Conservation (phyloP, 73 alveolate genomes). For the Paramecium biaurelia region DNA sequence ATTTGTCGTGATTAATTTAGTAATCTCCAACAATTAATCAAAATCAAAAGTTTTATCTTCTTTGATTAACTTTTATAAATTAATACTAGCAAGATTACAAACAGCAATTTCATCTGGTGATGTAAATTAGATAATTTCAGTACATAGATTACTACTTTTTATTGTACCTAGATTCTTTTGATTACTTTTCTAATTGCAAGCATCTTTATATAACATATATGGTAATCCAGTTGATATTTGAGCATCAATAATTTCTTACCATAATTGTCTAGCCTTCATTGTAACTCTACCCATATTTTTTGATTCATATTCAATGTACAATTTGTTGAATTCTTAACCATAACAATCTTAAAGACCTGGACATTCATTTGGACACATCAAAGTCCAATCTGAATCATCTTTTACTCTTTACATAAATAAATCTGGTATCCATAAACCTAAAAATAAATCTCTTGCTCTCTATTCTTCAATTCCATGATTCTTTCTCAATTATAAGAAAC, state of each 20-base stretch:
- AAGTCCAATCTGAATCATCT: slow-evolving; percentile 92
- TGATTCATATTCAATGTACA: slow-evolving; percentile 78
- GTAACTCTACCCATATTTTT: slow-evolving; percentile 83
- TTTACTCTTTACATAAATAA: slow-evolving; percentile 94
- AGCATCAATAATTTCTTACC: slow-evolving; percentile 90
- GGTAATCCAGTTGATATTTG: slow-evolving; percentile 96
- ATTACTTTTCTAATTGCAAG: slow-evolving; percentile 87
- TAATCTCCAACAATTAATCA: slow-evolving; percentile 82
- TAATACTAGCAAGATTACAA: slow-evolving; percentile 95
- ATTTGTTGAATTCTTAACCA: slow-evolving; percentile 90
- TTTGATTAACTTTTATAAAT: slow-evolving; percentile 80
- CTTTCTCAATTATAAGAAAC: slow-evolving; percentile 89
- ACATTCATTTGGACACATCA: slow-evolving; percentile 96
- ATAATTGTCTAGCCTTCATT: slow-evolving; percentile 88
- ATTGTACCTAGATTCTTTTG: slow-evolving; percentile 95
- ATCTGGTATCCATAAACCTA: slow-evolving; percentile 95
- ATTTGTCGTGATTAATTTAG: slow-evolving; percentile 79
- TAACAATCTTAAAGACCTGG: slow-evolving; percentile 68
- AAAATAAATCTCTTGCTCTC: slow-evolving; percentile 94
- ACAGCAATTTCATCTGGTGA: slow-evolving; percentile 95
- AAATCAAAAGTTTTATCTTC: slow-evolving; percentile 80
- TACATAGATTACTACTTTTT: slow-evolving; percentile 92
- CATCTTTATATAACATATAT: slow-evolving; percentile 94
- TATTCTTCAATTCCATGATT: slow-evolving; percentile 95
- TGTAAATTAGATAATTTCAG: slow-evolving; percentile 93